phyloP scores from a whole-genome alignment of 768 basidiomycete species.

The Galerina marginata region DNA sequence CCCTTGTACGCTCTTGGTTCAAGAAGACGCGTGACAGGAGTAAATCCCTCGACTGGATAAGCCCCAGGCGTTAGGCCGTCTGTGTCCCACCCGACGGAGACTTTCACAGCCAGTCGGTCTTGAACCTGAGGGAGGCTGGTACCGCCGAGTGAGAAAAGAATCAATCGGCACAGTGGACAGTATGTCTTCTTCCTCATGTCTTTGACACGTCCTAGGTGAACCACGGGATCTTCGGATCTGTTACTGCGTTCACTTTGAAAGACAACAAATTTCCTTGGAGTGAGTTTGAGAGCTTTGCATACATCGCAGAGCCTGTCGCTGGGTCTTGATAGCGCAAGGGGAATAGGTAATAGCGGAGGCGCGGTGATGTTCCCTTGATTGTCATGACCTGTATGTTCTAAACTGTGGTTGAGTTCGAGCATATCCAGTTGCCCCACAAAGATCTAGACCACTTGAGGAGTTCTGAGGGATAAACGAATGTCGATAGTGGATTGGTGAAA shows the following conservation, averaged over 20 bases:
- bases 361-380: neutral
- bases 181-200: neutral
- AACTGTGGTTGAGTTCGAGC: too few species aligned
- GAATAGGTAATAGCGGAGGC: neutral
- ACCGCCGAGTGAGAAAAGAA: neutral
- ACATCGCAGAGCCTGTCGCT: neutral
- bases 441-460: neutral
- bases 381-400: neutral
- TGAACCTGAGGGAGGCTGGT: neutral
- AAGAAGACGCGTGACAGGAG: neutral
- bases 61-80: neutral
- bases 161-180: neutral
- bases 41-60: neutral
- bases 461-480: too few species aligned
- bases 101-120: neutral
- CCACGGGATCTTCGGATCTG: neutral
- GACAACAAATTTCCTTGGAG: neutral
- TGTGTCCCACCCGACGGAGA: neutral
- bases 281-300: neutral
- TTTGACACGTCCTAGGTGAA: neutral
- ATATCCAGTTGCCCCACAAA: too few species aligned
- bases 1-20: neutral
- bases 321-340: neutral
- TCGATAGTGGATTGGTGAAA: too few species aligned
- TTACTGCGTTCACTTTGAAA: neutral